Percentiles rank a stretch among this genome's conserved stretches.
Conservation (phyloP, 495 filamentous ascomycete species). For the Melanomma pulvis-pyrius region DNA sequence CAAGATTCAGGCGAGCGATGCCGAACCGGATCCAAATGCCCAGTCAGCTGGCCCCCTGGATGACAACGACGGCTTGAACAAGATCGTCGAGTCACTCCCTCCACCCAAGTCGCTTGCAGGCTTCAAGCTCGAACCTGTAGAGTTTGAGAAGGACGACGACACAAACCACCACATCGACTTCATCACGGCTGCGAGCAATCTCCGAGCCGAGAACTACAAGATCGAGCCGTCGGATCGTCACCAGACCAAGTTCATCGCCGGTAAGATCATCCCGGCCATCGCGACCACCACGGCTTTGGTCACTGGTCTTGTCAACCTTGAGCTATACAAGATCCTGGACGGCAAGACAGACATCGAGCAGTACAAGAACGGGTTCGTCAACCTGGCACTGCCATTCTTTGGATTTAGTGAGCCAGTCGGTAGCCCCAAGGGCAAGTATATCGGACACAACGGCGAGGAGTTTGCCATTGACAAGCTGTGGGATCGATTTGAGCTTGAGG, state of each 20-base stretch:
- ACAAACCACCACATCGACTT: constrained; percentile 99
- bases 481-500: constrained; percentile 92
- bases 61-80: constrained; percentile 71
- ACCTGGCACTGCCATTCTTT: constrained; percentile 95
- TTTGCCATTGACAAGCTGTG: constrained; percentile 92
- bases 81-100: constrained; percentile 69
- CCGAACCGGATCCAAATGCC: constrained; percentile 91
- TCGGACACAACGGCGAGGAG: constrained; percentile 74
- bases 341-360: constrained; percentile 93
- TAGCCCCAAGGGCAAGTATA: constrained; percentile 88
- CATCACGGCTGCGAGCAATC: constrained; percentile 95
- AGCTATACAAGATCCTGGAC: constrained; percentile 96
- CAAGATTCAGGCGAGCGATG: constrained; percentile 96
- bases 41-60: constrained; percentile 55
- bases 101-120: constrained; percentile 77
- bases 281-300: constrained; percentile 96
- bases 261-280: constrained; percentile 99
- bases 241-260: constrained; percentile 99
- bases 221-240: constrained; percentile 90
- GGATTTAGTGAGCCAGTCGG: constrained; percentile 96
- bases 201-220: constrained; percentile 96
- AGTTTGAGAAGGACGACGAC: constrained; percentile 99
- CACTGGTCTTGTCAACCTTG: constrained; percentile 88
- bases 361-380: constrained; percentile 99
- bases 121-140: constrained; percentile 85